Evolutionary conservation across 371 early-diverging fungal genomes (phyloP).

Genomic region (Mortierella sp.): DNA sequence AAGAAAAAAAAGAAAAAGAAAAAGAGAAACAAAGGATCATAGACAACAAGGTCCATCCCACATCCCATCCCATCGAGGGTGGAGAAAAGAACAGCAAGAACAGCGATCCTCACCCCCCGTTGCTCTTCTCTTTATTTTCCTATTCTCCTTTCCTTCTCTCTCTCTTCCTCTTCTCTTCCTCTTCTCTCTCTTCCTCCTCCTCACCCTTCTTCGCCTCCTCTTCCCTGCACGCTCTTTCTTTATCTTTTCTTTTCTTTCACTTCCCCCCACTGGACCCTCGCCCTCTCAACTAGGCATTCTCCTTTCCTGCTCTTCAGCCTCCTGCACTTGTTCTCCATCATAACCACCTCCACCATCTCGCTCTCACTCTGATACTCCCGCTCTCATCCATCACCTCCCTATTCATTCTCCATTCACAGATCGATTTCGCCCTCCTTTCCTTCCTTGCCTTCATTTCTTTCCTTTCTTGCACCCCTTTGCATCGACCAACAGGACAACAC

Average conservation of each 20-base stretch:
- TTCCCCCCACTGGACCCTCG: conserved; percentile 3
- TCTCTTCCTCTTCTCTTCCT: not conserved
- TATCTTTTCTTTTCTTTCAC: not conserved
- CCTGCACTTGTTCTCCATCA: not conserved
- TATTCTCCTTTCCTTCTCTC: not conserved
- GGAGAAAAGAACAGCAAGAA: not conserved
- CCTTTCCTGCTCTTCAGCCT: conserved; percentile 10
- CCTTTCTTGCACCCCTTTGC: not conserved
- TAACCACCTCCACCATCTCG: not conserved
- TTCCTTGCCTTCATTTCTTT: not conserved
- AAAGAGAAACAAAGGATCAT: too few species aligned
- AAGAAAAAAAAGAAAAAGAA: too few species aligned
- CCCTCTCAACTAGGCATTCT: not conserved
- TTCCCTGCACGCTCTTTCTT: not conserved
- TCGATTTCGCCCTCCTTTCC: not conserved
- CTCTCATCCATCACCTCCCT: not conserved
- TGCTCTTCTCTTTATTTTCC: not conserved
- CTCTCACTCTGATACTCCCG: not conserved
- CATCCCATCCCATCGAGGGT: not conserved
- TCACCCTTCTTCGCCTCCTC: not conserved
- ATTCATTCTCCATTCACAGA: not conserved
- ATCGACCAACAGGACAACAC: not conserved
- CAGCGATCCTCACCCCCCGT: not conserved
- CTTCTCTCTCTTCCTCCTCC: not conserved
- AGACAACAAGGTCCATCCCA: not conserved